Base-by-base conservation (phyloP, 495 filamentous ascomycete genomes). In the Staphylotrichum tortipilum region DNA sequence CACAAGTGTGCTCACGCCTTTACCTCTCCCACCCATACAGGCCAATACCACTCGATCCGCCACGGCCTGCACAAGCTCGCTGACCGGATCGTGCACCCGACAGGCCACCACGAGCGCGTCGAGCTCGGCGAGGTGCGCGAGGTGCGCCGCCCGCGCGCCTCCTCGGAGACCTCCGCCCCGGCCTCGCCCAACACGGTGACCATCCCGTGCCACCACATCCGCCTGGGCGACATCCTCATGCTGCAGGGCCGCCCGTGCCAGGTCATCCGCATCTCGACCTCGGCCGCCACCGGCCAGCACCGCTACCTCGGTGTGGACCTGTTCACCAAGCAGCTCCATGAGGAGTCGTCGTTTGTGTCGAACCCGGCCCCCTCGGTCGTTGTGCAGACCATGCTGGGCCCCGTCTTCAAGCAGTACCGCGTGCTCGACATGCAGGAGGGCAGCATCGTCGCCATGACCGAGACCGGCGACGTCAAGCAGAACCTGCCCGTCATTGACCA, bases 321-420 rank as follows among this genome's bases (percentile, higher is more conserved):
- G 62, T 98, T 98, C 88, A 95, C 89, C 79, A 70, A 95, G 81
- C 87, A 96, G 75, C 83, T 98, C 47, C 90, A 97, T 71, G 92
- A 98, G 75, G 92, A 98, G 84, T 94, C 89, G 42, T 89, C 84
- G 68, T 96, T 96, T 75, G 81, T 98, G 73, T 89, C 87, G 72
- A 94, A 94, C 82, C 92, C 92, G 47, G 85, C 85, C 43, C 91
- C 92, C 59, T 94, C 86, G 51, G 92, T 98, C 48, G 83, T 97
- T 37, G 90, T 98, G 64, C 92, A 98, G 83, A 97, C 91, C 75
- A 96, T 98, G 88, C 87, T 95, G 49, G 92, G 92, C 61, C 92
- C 92, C 36, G 86, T 98, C 77, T 97, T 95, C 89, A 97, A 97
- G 86, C 94, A 95, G 78, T 98, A 98, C 83, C 89, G 92, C 68